Base-by-base conservation (phyloP, 2,329 filamentous ascomycete species). In the Magnaporthales sp. region DNA sequence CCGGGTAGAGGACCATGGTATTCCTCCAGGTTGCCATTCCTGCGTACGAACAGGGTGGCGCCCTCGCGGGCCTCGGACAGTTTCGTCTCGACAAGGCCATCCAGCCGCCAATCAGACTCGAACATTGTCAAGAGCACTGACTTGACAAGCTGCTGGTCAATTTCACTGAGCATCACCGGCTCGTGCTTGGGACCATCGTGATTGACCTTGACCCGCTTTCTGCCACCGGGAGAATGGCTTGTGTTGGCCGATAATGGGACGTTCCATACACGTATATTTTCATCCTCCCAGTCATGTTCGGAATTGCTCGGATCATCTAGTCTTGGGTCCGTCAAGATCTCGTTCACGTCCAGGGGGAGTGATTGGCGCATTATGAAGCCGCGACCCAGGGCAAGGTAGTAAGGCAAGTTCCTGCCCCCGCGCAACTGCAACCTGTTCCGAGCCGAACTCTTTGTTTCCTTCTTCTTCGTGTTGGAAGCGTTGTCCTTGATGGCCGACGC, bases 311-410 rank as follows among this genome's bases (percentile, higher is more conserved):
- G 66, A n/a, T 70, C 68, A 2, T 69, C 68, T 6, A 70, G 66
- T 9, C 79, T 75, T 6, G 79, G 76, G 65, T 84, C 80, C 10
- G 78, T 71, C 56, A 80, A 78, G 63, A 91, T 84, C 76, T 99
- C 95, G 69, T 86, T 82, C 1, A 89, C 83, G 32, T 79, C 80
- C n/a, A 97, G 78, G 0, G 90, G 89, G 74, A 96, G 84, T 0
- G 91, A 89, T 71, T 91, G 93, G 51, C 95, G 86, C 72, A 97
- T 94, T 64, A 98, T 87, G 76, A 97, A 97, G 32, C 89, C 82
- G 62, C 95, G 86, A 19, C 90, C 89, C 0, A 93, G 91, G n/a
- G 92, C 93, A 67, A 99, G 77, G 6, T 87, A 83, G 73, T 97
- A 90, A 62, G 88, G 85, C 66, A 98, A 77, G 74, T 98, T 98